These are phyloP conservation scores for Cytospora leucostoma DNA, from an alignment of 2,329 filamentous ascomycete species.

Conservation along the genomic window DNA sequence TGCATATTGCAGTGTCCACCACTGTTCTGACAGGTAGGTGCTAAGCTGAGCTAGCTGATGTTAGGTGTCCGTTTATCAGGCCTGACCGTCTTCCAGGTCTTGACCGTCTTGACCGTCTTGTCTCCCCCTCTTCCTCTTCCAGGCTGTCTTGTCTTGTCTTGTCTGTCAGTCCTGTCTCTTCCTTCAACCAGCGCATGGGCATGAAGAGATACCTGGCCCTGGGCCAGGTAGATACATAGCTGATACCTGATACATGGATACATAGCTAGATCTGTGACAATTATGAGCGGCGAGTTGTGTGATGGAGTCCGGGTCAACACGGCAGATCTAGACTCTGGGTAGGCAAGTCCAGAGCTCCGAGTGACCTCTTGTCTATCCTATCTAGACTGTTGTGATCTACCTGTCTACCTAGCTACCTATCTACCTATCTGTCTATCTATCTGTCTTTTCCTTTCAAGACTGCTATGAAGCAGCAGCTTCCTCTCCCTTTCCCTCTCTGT, in stretches of 20 bases:
- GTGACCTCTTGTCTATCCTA: too few species aligned
- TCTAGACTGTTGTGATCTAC: too few species aligned
- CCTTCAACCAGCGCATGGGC: not conserved
- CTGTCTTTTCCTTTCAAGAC: not conserved
- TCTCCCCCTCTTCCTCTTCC: not conserved
- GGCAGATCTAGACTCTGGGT: not conserved
- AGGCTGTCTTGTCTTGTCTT: not conserved
- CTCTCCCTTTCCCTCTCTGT: not conserved
- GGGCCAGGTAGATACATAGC: not conserved
- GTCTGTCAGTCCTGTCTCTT: not conserved
- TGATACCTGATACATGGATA: not conserved
- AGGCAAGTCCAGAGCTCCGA: not conserved
- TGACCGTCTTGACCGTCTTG: conserved; percentile 1
- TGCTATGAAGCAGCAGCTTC: not conserved
- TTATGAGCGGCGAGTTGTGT: not conserved
- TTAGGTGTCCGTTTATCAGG: not conserved
- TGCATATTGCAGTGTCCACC: conserved; percentile 23
- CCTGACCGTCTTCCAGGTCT: not conserved
- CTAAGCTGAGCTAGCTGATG: not conserved
- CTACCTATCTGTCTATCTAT: not conserved
- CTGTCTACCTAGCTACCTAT: not conserved
- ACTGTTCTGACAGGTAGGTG: conserved; percentile 13
- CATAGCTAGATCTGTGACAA: not conserved
- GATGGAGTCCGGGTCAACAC: not conserved
- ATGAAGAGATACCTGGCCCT: conserved; percentile 1